phyloP scores from a whole-genome alignment of 2,329 filamentous ascomycete species.

The Xylaria digitata region DNA sequence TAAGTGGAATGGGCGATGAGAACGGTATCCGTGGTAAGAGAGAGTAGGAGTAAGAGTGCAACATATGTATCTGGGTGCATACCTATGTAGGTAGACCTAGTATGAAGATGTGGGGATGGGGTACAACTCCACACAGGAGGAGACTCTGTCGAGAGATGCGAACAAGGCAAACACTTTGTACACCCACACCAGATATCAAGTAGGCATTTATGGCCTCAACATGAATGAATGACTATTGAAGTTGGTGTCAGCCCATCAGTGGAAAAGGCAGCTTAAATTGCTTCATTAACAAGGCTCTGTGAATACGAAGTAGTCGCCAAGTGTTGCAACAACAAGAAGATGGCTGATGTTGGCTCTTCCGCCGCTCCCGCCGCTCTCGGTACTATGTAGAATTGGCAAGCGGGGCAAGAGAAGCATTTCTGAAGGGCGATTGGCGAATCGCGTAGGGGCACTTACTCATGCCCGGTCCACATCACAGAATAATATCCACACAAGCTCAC shows the following conservation, averaged over 20 bases:
- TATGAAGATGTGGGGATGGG: background rate
- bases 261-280: background rate
- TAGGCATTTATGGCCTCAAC: too few relatives aligned
- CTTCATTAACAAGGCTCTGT: background rate
- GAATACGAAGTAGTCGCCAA: slow-evolving; percentile 3
- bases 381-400: background rate
- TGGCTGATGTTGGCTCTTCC: slow-evolving; percentile 6
- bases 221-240: too few relatives aligned
- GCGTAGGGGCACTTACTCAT: slow-evolving; percentile 16
- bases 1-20: background rate
- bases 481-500: too few relatives aligned
- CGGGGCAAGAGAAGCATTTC: background rate
- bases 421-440: slow-evolving; percentile 17
- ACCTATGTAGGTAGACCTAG: background rate
- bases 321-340: background rate
- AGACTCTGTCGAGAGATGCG: too few relatives aligned
- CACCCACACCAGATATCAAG: too few relatives aligned
- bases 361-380: too few relatives aligned
- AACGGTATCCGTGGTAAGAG: background rate
- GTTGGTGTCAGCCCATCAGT: too few relatives aligned
- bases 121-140: background rate
- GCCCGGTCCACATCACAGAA: background rate
- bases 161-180: too few relatives aligned
- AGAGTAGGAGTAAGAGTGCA: background rate
- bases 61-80: background rate